Evolutionary conservation across 371 early-diverging fungal species (phyloP), one percentile per base, ranked within the genome.

Genomic region (Mortierella sp.): DNA sequence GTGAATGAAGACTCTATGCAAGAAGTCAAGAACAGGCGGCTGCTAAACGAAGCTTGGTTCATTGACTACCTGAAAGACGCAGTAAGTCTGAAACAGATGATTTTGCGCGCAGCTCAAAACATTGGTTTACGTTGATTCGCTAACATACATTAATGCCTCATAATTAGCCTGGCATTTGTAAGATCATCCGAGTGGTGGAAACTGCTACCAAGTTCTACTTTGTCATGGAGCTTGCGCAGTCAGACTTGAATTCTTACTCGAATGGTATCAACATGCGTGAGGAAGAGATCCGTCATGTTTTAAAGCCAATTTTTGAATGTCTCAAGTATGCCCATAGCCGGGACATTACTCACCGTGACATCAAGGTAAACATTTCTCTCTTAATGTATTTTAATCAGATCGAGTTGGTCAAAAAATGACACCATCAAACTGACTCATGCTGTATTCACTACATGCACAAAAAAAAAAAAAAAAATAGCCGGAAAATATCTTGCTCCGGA

Each of bases 221-320:
- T 65, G 80, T 80, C 22, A 80, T 80, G 80, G 80, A 80, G 61
- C 57, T 80, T 38, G 80, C 80, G 0, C 75, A 80, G 21, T 80
- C 80, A 19, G 80, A 80, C 43, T 65, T 80, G 52, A 80, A 80
- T 66, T 80, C 80, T 53, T 80, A 80, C 59, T 80, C 80, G 10
- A 80, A 80, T 24, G 80, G 80, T 4, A 80, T 74, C 53, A 71
- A 80, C 62, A 80, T 80, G 80, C 70, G 80, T 21, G 80, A 80
- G 36, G 80, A 80, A 15, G 80, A 80, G 59, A 80, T 80, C 40
- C 74, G 75, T 1, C 75, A 80, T 59, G 69, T 80, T 28, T 70
- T 80, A 40, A 67, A 68, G 47, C 80, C 80, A 43, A 74, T 80
- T 69, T 80, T 80, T 69, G 80, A 80, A 59, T 80, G 80, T 47